These are phyloP conservation scores for Passalora sequoiae DNA, from an alignment of 2,329 filamentous ascomycete genomes.

Conservation along the genomic window DNA sequence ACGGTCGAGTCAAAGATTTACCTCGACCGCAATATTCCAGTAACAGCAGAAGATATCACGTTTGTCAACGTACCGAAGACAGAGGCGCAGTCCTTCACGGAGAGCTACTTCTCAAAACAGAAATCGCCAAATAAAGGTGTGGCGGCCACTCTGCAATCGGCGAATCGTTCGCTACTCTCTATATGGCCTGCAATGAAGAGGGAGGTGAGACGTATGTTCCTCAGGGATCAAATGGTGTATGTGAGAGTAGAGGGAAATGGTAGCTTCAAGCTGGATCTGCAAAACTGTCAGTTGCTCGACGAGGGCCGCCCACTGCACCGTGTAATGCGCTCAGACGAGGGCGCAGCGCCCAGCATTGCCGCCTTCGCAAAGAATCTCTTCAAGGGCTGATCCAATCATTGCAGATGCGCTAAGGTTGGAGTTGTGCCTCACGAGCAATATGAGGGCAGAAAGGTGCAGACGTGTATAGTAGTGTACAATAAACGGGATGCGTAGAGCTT, in stretches of 20 bases:
- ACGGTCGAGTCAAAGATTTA: conserved; percentile 6
- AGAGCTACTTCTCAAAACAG: conserved; percentile 11
- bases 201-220: conserved; percentile 26
- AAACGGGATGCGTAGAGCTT: no score
- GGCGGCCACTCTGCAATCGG: conserved; percentile 1
- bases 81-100: conserved; percentile 11
- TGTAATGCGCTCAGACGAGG: background rate
- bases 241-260: conserved; percentile 18
- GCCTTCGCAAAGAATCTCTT: background rate
- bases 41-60: conserved; percentile 3
- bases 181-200: conserved; percentile 14
- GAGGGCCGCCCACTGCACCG: conserved; percentile 16
- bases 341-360: background rate
- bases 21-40: conserved; percentile 15
- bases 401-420: no score
- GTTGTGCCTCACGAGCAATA: no score
- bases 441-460: no score
- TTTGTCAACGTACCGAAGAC: conserved; percentile 7
- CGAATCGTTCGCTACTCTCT: conserved; percentile 10
- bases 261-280: conserved; percentile 29
- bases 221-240: conserved; percentile 27
- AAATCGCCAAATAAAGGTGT: conserved; percentile 1
- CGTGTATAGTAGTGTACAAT: no score
- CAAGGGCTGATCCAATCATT: no score
- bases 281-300: conserved; percentile 25